phyloP scores from a whole-genome alignment of 1,139 yeast species.

The Debaryomyces fabryi region DNA sequence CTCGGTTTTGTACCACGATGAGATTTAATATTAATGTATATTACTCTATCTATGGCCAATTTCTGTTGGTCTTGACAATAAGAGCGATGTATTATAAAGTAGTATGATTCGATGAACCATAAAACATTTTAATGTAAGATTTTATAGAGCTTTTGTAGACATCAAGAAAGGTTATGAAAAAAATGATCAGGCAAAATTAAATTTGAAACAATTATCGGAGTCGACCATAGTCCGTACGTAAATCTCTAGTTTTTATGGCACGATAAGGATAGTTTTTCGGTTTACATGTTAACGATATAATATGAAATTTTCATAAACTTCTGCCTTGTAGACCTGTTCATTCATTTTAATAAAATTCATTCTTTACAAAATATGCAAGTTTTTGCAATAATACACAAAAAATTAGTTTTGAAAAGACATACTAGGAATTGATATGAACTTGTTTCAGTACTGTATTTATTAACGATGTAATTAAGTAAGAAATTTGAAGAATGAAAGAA shows the following conservation, averaged over 20 bases:
- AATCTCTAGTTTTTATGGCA: not conserved
- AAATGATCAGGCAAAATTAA: too few relatives aligned
- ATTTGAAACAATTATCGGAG: not conserved
- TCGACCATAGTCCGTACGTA: not conserved
- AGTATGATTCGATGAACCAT: not conserved
- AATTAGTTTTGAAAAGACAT: not conserved
- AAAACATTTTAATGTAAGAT: not conserved
- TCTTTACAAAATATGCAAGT: not conserved
- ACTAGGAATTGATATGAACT: too few relatives aligned
- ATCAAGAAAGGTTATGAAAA: not conserved
- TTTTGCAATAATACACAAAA: not conserved
- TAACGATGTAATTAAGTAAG: not conserved
- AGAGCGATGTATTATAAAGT: not conserved
- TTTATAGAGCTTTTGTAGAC: not conserved
- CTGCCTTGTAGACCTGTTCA: not conserved
- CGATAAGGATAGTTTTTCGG: not conserved
- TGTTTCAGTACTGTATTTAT: not conserved
- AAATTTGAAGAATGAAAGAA: not conserved
- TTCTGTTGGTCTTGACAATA: not conserved
- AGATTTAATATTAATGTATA: not conserved
- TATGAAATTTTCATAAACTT: not conserved
- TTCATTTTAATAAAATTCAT: too few relatives aligned
- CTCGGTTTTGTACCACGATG: conserved; percentile 10
- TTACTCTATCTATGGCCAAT: not conserved
- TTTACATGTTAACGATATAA: not conserved